These are phyloP conservation scores for Pisolithus orientalis DNA, from an alignment of 768 basidiomycete genomes.

Conservation along the genomic window DNA sequence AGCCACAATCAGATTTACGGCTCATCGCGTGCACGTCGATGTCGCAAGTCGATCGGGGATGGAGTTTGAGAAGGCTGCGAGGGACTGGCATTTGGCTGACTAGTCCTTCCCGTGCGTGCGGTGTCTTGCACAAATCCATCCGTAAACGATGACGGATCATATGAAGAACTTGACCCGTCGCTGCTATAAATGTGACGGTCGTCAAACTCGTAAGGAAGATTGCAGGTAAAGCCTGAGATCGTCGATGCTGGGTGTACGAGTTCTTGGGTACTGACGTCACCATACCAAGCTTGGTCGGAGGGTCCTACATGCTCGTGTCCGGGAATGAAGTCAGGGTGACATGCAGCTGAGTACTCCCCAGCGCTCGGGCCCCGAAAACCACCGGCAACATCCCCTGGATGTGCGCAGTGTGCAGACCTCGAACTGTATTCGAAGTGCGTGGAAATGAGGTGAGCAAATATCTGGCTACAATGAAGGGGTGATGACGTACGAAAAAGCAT, in stretches of 20 bases:
- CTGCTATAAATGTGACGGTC: conserved; percentile 3
- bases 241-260: conserved; percentile 8
- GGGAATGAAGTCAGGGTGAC: conserved; percentile 18
- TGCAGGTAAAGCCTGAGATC: conserved; percentile 11
- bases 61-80: not conserved
- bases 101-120: not conserved
- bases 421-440: not conserved
- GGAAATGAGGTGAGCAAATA: not conserved
- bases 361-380: not conserved
- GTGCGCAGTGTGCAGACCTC: not conserved
- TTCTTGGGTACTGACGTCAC: conserved; percentile 17
- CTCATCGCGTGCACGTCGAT: not conserved
- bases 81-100: not conserved
- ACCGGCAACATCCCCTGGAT: not conserved
- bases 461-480: not conserved
- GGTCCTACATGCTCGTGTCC: conserved; percentile 23
- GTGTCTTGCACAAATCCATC: not conserved
- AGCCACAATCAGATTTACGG: not conserved
- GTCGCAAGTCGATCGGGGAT: not conserved
- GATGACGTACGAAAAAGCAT: not conserved
- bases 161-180: not conserved
- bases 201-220: not conserved
- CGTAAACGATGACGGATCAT: not conserved
- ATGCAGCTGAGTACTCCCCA: not conserved
- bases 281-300: conserved; percentile 5